Base-by-base conservation (phyloP, 1,139 yeast species). In the Debaryomyces psychrophilus region DNA sequence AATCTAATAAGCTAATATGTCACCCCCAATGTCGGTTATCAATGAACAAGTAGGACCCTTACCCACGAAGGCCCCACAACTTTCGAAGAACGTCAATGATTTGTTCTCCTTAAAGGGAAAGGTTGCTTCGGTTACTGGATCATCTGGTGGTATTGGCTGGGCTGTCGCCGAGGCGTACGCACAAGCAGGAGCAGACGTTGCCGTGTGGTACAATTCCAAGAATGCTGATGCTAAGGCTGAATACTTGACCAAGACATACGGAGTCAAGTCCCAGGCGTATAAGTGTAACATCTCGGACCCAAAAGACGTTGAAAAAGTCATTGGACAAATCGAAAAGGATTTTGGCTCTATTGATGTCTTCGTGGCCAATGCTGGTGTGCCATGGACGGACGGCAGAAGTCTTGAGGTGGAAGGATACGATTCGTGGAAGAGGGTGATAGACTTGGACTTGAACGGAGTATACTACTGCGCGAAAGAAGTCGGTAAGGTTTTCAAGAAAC, bases 341-440 rank as follows among this genome's bases (percentile, higher is more conserved):
- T 90, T 90, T 63, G 83, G 83, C 33, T 81, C 83, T 50, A 84
- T 90, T 56, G 97, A 90, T 62, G 76, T 89, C 31, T 85, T 89
- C 62, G 95, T 90, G 25, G 95, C 96, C 59, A 90, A 90, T 65
- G 97, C 97, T 20, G 97, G 97, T 51, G 82, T 88, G 37, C 88
- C 95, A 25, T 90, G 96, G 96, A 78, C 83, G 31, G 80, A 82
- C 22, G 96, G 95, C 20, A 76, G 84, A 33, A 64, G 83, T 56
- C 70, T 87, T 50, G 89, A 87, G 46, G 79, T 75, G 18, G 71
- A 73, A 51, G 76, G 72, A 34, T 67, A 64, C 64, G 80, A 80
- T 8, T 50, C 49, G 54, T 87, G 90, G 90, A 70, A 82, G 54
- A 79, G 78, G 59, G 83, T 88, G 47, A 73, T 88, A 52, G 82